Evolutionary conservation across 345 rosid genomes (phyloP), one percentile per base, ranked within the genome.

Genomic region (Gossypioides kirkii): DNA sequence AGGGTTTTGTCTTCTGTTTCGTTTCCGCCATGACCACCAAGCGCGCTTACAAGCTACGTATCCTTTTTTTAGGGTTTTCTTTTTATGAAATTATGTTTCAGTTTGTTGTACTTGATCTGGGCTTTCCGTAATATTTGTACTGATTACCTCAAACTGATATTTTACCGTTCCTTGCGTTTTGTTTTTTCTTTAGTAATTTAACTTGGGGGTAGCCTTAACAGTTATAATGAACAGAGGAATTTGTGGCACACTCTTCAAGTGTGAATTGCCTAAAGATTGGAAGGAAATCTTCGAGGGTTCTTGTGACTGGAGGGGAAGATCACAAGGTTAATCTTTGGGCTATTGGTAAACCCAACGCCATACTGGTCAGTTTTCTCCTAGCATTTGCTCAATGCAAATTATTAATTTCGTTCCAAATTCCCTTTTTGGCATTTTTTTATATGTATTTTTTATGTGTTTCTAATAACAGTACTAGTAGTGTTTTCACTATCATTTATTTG

Each of bases 21-120:
- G 23, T 72, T 72, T 75, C 78, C 80, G 75, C 85, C 86, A 95
- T 95, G 99, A 86, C 92, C 68, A 91, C 98, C 76, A 95, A 92
- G 76, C 98, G 98, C 73, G 97, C 98, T 25, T 95, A 95, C 89
- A 95, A 95, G 86, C 97, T 95, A 18, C 99, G 99, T 95, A 95
- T 92, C 97, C 98, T 87, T 70, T 73, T 75, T 23, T 8, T 20
- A 43, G 65, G 52, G 71, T 75, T 66, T 71, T 17, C 13, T 62
- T 17, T 54, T 32, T 32, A 32, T 5, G 67, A 45, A 60, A 62
- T 67, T 77, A 73, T 74, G 17, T 67, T 62, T 61, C 4, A 12
- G 32, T 45, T 11, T 76, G 72, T 53, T 65, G 38, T 76, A 77
- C 66, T 77, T 71, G 73, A 82, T 82, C 81, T 79, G 73, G 75